Conservation (phyloP, 1,284 basidiomycete genomes). For the Filobasidium uniguttulatum region DNA sequence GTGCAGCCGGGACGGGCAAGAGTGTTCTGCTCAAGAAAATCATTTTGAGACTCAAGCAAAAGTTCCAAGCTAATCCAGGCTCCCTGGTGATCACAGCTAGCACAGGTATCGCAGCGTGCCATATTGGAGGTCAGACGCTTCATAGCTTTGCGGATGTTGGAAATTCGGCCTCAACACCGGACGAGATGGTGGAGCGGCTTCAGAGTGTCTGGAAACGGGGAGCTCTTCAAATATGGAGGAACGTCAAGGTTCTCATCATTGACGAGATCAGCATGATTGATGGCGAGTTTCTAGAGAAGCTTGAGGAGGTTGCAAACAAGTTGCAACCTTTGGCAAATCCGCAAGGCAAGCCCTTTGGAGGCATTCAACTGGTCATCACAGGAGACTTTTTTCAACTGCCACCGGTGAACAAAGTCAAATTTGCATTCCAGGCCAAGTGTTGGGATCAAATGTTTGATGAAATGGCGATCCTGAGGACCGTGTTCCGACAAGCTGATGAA, state of each 20-base stretch:
- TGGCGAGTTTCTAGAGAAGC: constrained; percentile 50
- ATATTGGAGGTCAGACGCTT: constrained; percentile 80
- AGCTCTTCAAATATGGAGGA: constrained; percentile 53
- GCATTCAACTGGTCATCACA: constrained; percentile 80
- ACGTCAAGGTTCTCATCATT: constrained; percentile 71
- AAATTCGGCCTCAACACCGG: no score
- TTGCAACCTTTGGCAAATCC: constrained; percentile 48
- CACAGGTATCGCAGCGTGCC: constrained; percentile 81
- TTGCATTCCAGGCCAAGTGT: constrained; percentile 75
- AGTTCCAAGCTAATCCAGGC: constrained; percentile 41
- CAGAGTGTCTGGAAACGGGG: constrained; percentile 44
- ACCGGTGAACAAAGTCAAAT: constrained; percentile 59
- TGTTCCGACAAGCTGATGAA: constrained; percentile 56
- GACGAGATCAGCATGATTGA: constrained; percentile 99
- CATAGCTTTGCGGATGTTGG: constrained; percentile 79
- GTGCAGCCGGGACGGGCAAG: constrained; percentile 91
- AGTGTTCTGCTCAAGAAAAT: constrained; percentile 82
- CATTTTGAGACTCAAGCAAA: constrained; percentile 50
- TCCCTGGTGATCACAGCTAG: constrained; percentile 72
- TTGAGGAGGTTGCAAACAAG: constrained; percentile 33
- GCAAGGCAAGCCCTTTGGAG: constrained; percentile 62
- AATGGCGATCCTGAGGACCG: constrained; percentile 75
- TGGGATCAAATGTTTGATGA: constrained; percentile 67
- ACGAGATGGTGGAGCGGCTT: no score
- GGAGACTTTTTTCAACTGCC: constrained; percentile 98